A percentile compares a stretch with the other conserved stretches of the same genome.
Conservation (phyloP, 768 basidiomycete species). For the Pleurotus cornucopiae region DNA sequence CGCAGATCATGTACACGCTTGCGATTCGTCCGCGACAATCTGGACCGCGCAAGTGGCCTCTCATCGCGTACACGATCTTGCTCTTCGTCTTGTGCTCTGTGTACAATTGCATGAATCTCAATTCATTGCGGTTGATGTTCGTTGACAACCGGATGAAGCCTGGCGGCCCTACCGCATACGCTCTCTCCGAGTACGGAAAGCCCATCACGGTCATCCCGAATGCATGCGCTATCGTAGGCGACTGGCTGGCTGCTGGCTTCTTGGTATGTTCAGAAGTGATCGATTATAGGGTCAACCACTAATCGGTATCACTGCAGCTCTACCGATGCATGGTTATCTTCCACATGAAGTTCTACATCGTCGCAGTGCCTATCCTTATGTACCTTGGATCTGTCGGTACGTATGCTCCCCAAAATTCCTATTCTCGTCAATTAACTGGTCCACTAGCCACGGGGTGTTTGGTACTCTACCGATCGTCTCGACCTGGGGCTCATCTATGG, state of each 20-base stretch:
- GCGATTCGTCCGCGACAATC: conserved; percentile 5
- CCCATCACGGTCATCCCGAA: conserved; percentile 7
- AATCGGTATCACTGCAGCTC: not conserved
- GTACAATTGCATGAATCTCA: conserved; percentile 23
- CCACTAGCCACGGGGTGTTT: conserved; percentile 6
- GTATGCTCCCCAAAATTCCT: not conserved
- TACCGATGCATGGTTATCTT: conserved; percentile 12
- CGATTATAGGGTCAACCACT: not conserved
- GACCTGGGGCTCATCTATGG: conserved; percentile 9
- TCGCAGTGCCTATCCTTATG: conserved; percentile 11
- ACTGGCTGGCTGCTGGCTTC: conserved; percentile 13
- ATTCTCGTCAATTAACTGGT: not conserved
- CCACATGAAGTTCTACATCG: conserved; percentile 10
- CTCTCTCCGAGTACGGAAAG: conserved; percentile 10
- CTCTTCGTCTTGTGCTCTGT: conserved; percentile 23
- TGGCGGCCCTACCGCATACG: conserved; percentile 21
- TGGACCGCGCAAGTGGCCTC: conserved; percentile 16
- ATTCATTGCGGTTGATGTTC: conserved; percentile 22
- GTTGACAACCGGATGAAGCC: conserved; percentile 23
- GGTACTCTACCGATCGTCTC: conserved; percentile 10
- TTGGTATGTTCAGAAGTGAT: not conserved
- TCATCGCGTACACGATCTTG: conserved; percentile 20
- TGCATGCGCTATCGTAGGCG: conserved; percentile 8
- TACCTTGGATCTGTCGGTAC: conserved; percentile 11
- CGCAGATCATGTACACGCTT: conserved; percentile 10